phyloP scores from a whole-genome alignment of 2,329 filamentous ascomycete genomes.

The Gnomoniopsis sp. region DNA sequence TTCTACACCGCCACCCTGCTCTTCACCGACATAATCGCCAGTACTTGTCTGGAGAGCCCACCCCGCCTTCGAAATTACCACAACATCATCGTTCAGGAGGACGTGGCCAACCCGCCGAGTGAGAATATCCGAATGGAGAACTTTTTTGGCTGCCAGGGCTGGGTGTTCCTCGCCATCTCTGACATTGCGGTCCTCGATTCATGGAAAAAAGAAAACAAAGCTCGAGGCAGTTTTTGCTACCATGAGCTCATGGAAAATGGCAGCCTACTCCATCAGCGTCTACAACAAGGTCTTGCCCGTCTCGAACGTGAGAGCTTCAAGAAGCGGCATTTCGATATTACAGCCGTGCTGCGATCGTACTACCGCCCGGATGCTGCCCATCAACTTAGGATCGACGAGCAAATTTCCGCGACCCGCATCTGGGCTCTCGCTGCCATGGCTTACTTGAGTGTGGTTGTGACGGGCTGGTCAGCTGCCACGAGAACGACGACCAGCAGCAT shows the following conservation, averaged over 20 bases:
- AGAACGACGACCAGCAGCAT: slow-evolving; percentile 22
- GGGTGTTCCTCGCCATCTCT: slow-evolving; percentile 48
- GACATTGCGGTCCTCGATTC: slow-evolving; percentile 48
- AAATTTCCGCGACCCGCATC: slow-evolving; percentile 23
- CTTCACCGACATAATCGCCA: slow-evolving; percentile 48
- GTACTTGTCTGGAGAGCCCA: slow-evolving; percentile 39
- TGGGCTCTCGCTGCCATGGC: slow-evolving; percentile 27
- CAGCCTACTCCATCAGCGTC: slow-evolving; percentile 17
- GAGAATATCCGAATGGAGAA: slow-evolving; percentile 39
- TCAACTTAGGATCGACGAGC: slow-evolving; percentile 17
- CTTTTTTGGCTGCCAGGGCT: slow-evolving; percentile 51
- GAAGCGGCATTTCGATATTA: slow-evolving; percentile 18
- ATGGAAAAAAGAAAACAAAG: slow-evolving; percentile 45
- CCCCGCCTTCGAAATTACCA: slow-evolving; percentile 43
- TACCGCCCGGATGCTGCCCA: slow-evolving; percentile 8
- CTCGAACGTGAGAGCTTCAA: slow-evolving; percentile 20
- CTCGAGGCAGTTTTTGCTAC: slow-evolving; percentile 37
- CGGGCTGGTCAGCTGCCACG: slow-evolving; percentile 22
- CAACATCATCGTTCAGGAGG: slow-evolving; percentile 32
- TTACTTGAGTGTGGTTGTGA: slow-evolving; percentile 24
- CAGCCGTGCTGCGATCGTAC: slow-evolving; percentile 12
- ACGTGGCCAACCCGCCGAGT: slow-evolving; percentile 26
- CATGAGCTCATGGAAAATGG: slow-evolving; percentile 17
- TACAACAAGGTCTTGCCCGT: slow-evolving; percentile 15
- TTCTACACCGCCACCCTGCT: slow-evolving; percentile 46